A percentile compares a stretch with the other conserved stretches of the same genome.
Conservation (phyloP, 352 stramenopile genomes). For the Phytophthora sojae region DNA sequence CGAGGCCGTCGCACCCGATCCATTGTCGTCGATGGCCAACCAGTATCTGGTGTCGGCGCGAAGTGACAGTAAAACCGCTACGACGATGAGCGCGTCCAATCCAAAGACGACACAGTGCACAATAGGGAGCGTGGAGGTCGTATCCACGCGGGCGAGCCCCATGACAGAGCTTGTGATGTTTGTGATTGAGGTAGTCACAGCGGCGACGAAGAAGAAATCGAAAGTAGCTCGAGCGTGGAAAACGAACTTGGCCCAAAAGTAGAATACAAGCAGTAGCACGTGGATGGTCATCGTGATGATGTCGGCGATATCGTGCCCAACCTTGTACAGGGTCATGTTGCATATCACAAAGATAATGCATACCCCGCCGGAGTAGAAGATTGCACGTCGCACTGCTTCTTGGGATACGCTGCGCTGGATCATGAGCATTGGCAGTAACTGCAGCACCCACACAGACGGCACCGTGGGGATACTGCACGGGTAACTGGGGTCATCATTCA, state of each 20-base stretch:
- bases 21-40: conserved; percentile 80
- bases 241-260: conserved; percentile 83
- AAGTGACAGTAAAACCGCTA: conserved; percentile 77
- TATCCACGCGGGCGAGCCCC: conserved; percentile 40
- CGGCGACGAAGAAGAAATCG: conserved; percentile 84
- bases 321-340: conserved; percentile 65
- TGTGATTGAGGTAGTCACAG: conserved; percentile 51
- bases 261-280: conserved; percentile 67
- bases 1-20: conserved; percentile 37
- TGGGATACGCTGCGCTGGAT: conserved; percentile 83
- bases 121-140: conserved; percentile 43
- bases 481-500: conserved; percentile 42
- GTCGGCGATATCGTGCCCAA: conserved; percentile 57
- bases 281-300: conserved; percentile 63
- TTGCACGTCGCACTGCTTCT: conserved; percentile 73
- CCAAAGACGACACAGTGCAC: conserved; percentile 57
- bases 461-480: conserved; percentile 67
- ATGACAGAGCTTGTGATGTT: conserved; percentile 66
- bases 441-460: conserved; percentile 77
- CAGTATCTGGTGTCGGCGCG: conserved; percentile 87
- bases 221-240: conserved; percentile 82
- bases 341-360: conserved; percentile 67
- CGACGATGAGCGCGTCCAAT: conserved; percentile 69
- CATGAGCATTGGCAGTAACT: conserved; percentile 88
- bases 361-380: conserved; percentile 71